Evolutionary conservation across 495 filamentous ascomycete genomes (phyloP).

Genomic region (Rostrohypoxylon terebratum): DNA sequence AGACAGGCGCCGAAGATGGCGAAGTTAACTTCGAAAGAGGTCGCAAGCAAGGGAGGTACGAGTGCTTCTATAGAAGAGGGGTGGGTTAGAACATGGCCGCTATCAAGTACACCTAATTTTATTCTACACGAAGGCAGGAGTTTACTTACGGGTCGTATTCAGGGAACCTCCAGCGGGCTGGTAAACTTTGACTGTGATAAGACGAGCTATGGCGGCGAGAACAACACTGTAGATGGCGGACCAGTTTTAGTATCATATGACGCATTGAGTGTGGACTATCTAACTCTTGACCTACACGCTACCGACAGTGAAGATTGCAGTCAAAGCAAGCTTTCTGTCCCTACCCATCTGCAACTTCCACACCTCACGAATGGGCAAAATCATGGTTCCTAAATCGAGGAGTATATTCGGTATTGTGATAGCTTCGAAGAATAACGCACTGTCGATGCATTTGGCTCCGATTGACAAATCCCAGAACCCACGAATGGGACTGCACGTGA

Average conservation of each 20-base stretch:
- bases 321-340: conserved; percentile 5
- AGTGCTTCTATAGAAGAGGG: background rate
- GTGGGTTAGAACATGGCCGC: background rate
- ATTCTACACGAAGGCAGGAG: background rate
- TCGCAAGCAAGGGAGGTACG: conserved; percentile 5
- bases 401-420: conserved; percentile 7
- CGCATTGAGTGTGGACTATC: background rate
- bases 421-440: conserved; percentile 9
- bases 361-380: conserved; percentile 7
- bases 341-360: conserved; percentile 9
- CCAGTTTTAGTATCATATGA: background rate
- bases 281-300: background rate
- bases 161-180: conserved; percentile 5
- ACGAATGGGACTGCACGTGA: conserved; percentile 1
- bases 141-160: conserved; percentile 5
- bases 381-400: background rate
- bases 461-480: conserved; percentile 8
- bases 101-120: too few relatives aligned
- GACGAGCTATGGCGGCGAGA: conserved; percentile 3
- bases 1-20: conserved; percentile 6
- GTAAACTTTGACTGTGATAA: conserved; percentile 7
- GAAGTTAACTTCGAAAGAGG: conserved; percentile 7
- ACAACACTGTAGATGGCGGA: background rate
- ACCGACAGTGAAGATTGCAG: conserved; percentile 15
- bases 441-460: conserved; percentile 8